phyloP scores from a whole-genome alignment of 768 basidiomycete species.

The Exidia glandulosa region DNA sequence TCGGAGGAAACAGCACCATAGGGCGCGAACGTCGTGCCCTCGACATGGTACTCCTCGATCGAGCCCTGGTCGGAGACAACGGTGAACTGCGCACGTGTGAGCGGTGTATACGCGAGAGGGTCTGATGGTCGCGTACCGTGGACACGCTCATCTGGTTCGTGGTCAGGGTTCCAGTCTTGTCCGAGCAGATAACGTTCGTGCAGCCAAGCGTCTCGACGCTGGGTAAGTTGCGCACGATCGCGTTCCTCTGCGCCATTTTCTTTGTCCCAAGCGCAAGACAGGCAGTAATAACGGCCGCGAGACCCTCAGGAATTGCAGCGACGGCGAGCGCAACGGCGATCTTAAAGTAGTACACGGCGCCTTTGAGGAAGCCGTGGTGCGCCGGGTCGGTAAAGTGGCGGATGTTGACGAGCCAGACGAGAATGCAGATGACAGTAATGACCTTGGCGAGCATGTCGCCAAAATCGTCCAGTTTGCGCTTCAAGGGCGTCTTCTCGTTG shows the following conservation, averaged over 20 bases:
- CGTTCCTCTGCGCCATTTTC: constrained; percentile 99
- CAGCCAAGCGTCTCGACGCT: constrained; percentile 96
- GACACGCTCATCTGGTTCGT: constrained; percentile 98
- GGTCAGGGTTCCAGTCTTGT: constrained; percentile 94
- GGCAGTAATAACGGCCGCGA: constrained; percentile 97
- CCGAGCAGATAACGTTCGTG: constrained; percentile 97
- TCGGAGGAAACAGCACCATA: constrained; percentile 58
- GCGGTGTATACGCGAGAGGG: not conserved
- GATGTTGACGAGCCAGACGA: constrained; percentile 97
- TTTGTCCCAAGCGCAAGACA: constrained; percentile 94
- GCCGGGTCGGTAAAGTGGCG: constrained; percentile 93
- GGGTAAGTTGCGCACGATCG: constrained; percentile 92
- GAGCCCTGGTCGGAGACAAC: constrained; percentile 42
- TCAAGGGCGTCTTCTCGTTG: constrained; percentile 91
- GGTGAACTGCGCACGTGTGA: constrained; percentile 48
- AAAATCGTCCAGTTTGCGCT: constrained; percentile 96
- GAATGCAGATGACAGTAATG: constrained; percentile 90
- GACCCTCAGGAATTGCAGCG: constrained; percentile 94
- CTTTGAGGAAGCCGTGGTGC: constrained; percentile 82
- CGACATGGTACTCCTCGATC: constrained; percentile 65
- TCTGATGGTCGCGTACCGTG: constrained; percentile 35
- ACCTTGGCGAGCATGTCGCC: constrained; percentile 97
- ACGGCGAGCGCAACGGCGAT: constrained; percentile 99
- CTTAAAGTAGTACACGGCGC: constrained; percentile 98
- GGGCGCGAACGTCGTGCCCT: constrained; percentile 89